phyloP scores from a whole-genome alignment of 805 yeast species.

The Sugiyamaella marilandica region DNA sequence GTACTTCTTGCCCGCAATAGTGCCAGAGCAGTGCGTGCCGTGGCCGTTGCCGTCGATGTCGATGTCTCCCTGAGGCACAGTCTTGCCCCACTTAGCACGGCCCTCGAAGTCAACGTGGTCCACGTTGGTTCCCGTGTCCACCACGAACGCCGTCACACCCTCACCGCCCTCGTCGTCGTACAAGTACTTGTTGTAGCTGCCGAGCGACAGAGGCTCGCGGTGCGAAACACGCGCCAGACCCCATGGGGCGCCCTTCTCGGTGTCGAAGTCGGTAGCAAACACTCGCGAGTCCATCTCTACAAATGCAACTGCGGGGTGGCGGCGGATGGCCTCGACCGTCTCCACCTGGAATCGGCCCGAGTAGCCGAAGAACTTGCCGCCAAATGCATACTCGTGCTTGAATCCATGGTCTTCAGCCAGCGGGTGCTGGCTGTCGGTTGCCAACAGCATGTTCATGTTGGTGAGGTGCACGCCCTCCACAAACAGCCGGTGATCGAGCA shows the following conservation, averaged over 20 bases:
- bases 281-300: conserved; percentile 61
- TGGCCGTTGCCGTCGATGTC: conserved; percentile 58
- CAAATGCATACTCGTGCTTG: conserved; percentile 43
- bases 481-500: conserved; percentile 64
- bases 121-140: conserved; percentile 69
- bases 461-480: conserved; percentile 41
- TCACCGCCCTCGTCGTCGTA: conserved; percentile 57
- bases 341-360: conserved; percentile 76
- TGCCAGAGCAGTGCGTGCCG: conserved; percentile 66
- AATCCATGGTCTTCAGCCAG: conserved; percentile 24
- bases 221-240: conserved; percentile 68
- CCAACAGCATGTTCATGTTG: conserved; percentile 22
- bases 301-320: conserved; percentile 49
- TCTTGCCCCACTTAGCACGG: conserved; percentile 57
- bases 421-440: conserved; percentile 39
- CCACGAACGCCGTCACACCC: conserved; percentile 67
- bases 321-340: conserved; percentile 67
- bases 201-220: conserved; percentile 55
- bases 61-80: conserved; percentile 45
- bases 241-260: conserved; percentile 68
- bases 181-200: conserved; percentile 55
- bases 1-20: conserved; percentile 52
- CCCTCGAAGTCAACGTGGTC: conserved; percentile 55
- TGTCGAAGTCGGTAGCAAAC: conserved; percentile 41
- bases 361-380: conserved; percentile 64